Conservation (phyloP, 768 basidiomycete species). For the Amanita muscaria region DNA sequence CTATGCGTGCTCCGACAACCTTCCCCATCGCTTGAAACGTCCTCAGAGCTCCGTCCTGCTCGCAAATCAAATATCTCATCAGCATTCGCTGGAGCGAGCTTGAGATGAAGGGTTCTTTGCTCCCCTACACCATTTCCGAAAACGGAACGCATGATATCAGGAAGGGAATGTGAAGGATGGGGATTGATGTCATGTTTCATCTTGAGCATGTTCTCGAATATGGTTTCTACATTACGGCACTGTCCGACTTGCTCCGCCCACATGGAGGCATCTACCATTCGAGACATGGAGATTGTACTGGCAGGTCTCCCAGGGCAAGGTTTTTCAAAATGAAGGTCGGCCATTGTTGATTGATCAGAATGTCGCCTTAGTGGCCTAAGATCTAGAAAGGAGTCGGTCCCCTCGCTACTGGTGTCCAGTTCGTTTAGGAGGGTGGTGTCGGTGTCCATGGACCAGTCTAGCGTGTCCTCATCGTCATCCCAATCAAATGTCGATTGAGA, state of each 20-base stretch:
- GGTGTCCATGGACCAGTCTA: conserved; percentile 2
- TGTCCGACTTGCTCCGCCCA: conserved; percentile 33
- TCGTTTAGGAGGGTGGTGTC: conserved; percentile 3
- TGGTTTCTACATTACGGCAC: conserved; percentile 41
- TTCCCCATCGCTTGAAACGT: neutral
- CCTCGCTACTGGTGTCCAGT: neutral
- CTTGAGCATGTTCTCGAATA: conserved; percentile 53
- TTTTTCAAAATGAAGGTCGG: neutral
- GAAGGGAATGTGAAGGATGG: conserved; percentile 42
- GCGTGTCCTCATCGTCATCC: conserved; percentile 14
- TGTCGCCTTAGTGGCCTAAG: neutral
- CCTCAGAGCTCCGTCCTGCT: neutral
- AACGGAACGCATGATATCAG: conserved; percentile 31
- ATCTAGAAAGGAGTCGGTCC: neutral
- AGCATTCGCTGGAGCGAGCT: conserved; percentile 43
- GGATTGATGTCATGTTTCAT: conserved; percentile 43
- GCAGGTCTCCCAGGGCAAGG: neutral
- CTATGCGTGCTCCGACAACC: conserved; percentile 3
- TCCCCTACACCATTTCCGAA: conserved; percentile 44
- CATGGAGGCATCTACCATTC: neutral
- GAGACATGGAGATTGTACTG: neutral
- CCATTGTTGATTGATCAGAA: neutral
- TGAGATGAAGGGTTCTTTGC: conserved; percentile 41
- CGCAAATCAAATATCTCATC: conserved; percentile 14
- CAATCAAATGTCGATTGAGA: conserved; percentile 4